Evolutionary conservation across 768 basidiomycete genomes (phyloP), one percentile per base, ranked within the genome.

Genomic region (Grammothele lineata): DNA sequence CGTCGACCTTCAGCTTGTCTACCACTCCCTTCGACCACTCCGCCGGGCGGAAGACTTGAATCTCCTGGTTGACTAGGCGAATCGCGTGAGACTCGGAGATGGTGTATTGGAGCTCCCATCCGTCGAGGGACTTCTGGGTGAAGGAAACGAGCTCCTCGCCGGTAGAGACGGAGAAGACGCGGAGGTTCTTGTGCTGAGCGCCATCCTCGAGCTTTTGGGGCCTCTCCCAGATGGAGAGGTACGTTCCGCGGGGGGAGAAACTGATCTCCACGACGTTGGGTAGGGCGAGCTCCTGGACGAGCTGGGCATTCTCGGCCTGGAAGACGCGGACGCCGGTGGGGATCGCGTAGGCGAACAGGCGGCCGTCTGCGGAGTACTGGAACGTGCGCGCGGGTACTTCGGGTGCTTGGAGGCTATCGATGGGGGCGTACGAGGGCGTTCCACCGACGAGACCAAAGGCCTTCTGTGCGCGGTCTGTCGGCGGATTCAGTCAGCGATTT

Each of bases 211-310:
- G 78, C 70, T 96, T 96, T 58, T 82, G 81, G 56, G 87, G 90
- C 48, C 96, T 81, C 70, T 97, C 94, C 91, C 94, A 98, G 38
- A 91, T 94, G 43, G 92, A 94, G 35, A 99, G 62, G 66, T 91
- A 97, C 0, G 88, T 92, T 32, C 92, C 94, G 51, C 87, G 80
- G 9, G 96, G 94, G 5, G 95, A 98, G 68, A 99, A 96, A 58
- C 77, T 78, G 57, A 97, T 64, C 61, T 97, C 96, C 43, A 92
- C 63, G 52, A 87, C 77, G 58, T 85, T 87, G 58, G 85, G 75
- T 41, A 89, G 70, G 37, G 75, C 66, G 51, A 95, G 78, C 61
- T 92, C 86, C 56, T 80, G 80, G 50, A 93, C 72, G 47, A 92
- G 74, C 63, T 80, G 74, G 49, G 80, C 80, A 62, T 77, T 76